Evolutionary conservation across 1,284 basidiomycete species (phyloP).

Genomic region (Coniferiporia sulphurascens): DNA sequence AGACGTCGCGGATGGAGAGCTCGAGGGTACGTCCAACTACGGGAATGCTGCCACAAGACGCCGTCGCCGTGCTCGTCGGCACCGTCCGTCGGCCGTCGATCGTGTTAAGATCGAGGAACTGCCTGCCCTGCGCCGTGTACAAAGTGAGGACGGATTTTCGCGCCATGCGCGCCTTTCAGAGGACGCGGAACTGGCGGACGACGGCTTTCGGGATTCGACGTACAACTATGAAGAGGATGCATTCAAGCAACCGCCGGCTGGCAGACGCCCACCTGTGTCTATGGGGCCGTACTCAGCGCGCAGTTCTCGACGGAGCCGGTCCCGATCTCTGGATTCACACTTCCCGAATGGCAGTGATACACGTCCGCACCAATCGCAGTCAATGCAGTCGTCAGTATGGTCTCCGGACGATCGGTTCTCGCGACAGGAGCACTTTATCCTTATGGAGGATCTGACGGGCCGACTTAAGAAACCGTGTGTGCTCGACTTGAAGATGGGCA

Average conservation of each 20-base stretch:
- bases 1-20: conserved; percentile 40
- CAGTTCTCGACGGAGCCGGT: conserved; percentile 46
- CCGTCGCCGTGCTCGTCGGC: conserved; percentile 26
- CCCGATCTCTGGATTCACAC: conserved; percentile 39
- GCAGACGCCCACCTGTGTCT: conserved; percentile 1
- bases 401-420: conserved; percentile 30
- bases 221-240: conserved; percentile 26
- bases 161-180: conserved; percentile 25
- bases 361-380: conserved; percentile 12
- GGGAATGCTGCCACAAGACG: conserved; percentile 32
- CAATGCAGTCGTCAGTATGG: conserved; percentile 17
- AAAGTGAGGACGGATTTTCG: conserved; percentile 50
- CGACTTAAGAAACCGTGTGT: conserved; percentile 93
- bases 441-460: conserved; percentile 98
- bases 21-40: conserved; percentile 31
- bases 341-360: conserved; percentile 11
- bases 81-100: conserved; percentile 36
- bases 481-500: conserved; percentile 98
- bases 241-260: conserved; percentile 24
- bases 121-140: conserved; percentile 50
- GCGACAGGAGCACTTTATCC: conserved; percentile 94
- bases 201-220: conserved; percentile 30
- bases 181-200: conserved; percentile 28
- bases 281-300: conserved; percentile 25
- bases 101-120: conserved; percentile 26